These are phyloP conservation scores for Pleurotus ostreatus DNA, from an alignment of 768 basidiomycete species.

Conservation along the genomic window DNA sequence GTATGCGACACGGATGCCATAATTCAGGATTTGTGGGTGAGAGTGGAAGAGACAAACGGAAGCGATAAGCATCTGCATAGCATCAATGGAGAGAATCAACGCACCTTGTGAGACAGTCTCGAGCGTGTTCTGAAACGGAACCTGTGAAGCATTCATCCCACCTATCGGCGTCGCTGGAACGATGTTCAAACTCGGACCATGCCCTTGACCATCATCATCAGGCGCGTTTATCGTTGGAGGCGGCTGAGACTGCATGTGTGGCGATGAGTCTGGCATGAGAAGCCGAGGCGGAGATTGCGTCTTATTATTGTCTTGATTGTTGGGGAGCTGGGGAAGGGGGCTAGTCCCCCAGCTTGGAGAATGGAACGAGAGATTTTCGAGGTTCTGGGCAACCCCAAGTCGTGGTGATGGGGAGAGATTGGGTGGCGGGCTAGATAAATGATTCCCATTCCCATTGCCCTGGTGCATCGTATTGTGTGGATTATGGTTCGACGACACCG, in stretches of 20 bases:
- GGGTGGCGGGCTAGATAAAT: slow-evolving; percentile 12
- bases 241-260: slow-evolving; percentile 22
- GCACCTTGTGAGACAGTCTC: slow-evolving; percentile 51
- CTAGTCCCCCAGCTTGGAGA: slow-evolving; percentile 57
- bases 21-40: neutral
- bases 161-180: slow-evolving; percentile 81
- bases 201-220: slow-evolving; percentile 46
- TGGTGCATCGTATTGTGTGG: slow-evolving; percentile 7
- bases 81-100: slow-evolving; percentile 19
- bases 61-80: slow-evolving; percentile 5
- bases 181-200: slow-evolving; percentile 68
- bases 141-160: slow-evolving; percentile 45
- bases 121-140: slow-evolving; percentile 49
- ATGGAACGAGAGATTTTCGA: slow-evolving; percentile 61
- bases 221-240: slow-evolving; percentile 59
- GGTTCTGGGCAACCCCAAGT: slow-evolving; percentile 52
- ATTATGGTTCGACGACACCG: slow-evolving; percentile 55
- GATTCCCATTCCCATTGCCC: neutral
- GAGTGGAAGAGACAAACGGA: neutral
- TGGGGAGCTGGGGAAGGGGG: slow-evolving; percentile 39
- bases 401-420: slow-evolving; percentile 48
- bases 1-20: neutral
- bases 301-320: slow-evolving; percentile 33
- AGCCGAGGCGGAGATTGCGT: slow-evolving; percentile 61
- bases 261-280: slow-evolving; percentile 45